Evolutionary conservation across 2,329 filamentous ascomycete species (phyloP).

Genomic region (Colletotrichum sp.): DNA sequence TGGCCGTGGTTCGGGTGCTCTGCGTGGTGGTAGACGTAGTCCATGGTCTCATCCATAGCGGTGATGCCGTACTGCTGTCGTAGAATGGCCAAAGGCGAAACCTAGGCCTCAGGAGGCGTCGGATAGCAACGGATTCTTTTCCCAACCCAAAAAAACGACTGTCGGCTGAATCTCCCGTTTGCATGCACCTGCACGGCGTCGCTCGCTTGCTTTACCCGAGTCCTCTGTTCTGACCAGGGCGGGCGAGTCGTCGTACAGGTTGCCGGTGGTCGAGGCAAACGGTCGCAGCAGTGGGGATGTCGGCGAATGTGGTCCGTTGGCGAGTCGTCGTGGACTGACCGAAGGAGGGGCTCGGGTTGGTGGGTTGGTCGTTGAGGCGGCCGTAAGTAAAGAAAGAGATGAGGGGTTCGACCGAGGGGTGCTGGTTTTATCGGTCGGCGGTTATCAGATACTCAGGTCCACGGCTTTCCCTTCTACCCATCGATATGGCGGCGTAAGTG

Average conservation of each 20-base stretch:
- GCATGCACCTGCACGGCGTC: background rate
- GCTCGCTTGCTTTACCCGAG: background rate
- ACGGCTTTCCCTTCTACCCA: background rate
- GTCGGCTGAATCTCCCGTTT: background rate
- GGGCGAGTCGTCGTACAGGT: background rate
- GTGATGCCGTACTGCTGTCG: background rate
- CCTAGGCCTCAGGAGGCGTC: background rate
- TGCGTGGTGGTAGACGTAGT: constrained; percentile 14
- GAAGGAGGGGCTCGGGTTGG: background rate
- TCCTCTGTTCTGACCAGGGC: background rate
- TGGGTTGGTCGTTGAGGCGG: background rate
- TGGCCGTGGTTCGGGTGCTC: constrained; percentile 6
- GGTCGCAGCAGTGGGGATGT: background rate
- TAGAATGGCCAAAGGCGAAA: background rate
- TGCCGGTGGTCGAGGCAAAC: background rate
- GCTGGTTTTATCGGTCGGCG: constrained; percentile 6
- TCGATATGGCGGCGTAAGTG: background rate
- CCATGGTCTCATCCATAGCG: constrained; percentile 16
- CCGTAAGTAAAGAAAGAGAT: background rate
- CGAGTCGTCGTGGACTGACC: background rate
- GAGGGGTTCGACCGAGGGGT: background rate
- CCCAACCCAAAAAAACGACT: background rate
- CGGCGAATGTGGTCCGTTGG: background rate
- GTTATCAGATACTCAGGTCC: background rate
- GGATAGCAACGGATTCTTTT: background rate